A percentile compares a stretch with the other conserved stretches of the same genome.
Conservation (phyloP, 371 early-diverging fungal species). For the Haplosporangium sp. region DNA sequence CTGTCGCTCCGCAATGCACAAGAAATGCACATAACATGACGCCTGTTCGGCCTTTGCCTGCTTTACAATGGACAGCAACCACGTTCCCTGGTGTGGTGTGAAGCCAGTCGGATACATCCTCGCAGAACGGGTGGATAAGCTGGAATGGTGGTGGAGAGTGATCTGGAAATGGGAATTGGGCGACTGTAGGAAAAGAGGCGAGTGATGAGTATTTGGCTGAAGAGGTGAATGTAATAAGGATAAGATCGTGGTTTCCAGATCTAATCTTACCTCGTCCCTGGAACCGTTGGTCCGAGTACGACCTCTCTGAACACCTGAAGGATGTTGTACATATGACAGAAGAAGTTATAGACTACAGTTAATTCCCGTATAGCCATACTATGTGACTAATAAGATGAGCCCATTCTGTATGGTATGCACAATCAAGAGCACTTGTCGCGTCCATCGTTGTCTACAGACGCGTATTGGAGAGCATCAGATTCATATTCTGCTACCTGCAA, state of each 20-base stretch:
- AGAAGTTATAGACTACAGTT: not conserved
- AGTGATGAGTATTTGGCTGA: no score
- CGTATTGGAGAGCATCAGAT: no score
- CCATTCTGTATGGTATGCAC: no score
- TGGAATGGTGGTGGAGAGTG: conserved; percentile 77
- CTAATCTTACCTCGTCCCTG: conserved; percentile 50
- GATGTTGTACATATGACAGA: not conserved
- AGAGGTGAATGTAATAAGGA: no score
- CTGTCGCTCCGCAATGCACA: conserved; percentile 59
- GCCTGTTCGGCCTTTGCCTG: conserved; percentile 85
- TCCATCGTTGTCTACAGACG: no score
- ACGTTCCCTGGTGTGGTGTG: conserved; percentile 58
- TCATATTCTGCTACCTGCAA: no score
- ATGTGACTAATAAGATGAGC: no score
- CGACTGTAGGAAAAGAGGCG: conserved; percentile 33
- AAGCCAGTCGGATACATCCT: conserved; percentile 71
- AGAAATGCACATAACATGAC: conserved; percentile 73
- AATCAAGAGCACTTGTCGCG: no score
- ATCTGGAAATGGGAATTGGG: conserved; percentile 72
- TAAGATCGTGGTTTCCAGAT: not conserved
- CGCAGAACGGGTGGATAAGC: conserved; percentile 64
- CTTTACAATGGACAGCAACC: conserved; percentile 82
- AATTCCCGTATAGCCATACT: not conserved
- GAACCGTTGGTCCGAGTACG: conserved; percentile 58
- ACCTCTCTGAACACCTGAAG: conserved; percentile 65